Conservation (phyloP, 352 stramenopile species). For the Elongisporangium senticosum region DNA sequence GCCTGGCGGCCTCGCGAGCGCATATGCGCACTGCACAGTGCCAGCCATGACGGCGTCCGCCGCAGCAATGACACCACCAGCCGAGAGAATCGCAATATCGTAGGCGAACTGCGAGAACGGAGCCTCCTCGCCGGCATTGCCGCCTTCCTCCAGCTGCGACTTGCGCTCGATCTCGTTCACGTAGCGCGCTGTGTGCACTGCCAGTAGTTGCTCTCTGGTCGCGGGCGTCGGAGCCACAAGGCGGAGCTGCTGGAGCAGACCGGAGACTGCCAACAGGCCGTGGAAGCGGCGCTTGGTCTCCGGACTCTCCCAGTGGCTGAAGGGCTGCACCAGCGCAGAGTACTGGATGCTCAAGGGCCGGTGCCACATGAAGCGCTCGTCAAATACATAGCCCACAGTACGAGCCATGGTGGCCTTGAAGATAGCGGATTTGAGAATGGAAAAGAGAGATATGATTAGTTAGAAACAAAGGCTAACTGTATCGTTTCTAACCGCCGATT, state of each 20-base stretch:
- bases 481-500: neutral
- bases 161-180: slow-evolving; percentile 42
- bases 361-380: slow-evolving; percentile 82
- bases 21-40: slow-evolving; percentile 42
- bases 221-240: slow-evolving; percentile 25
- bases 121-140: slow-evolving; percentile 65
- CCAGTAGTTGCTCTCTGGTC: slow-evolving; percentile 36
- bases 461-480: neutral
- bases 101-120: slow-evolving; percentile 66
- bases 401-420: slow-evolving; percentile 1
- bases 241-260: slow-evolving; percentile 45
- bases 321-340: slow-evolving; percentile 49
- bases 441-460: neutral
- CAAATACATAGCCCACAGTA: slow-evolving; percentile 69
- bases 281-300: slow-evolving; percentile 84
- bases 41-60: slow-evolving; percentile 50
- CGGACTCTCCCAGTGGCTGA: slow-evolving; percentile 70
- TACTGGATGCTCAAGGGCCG: slow-evolving; percentile 44
- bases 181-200: slow-evolving; percentile 58
- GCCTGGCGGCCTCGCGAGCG: slow-evolving; percentile 61
- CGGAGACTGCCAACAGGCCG: slow-evolving; percentile 64
- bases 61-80: slow-evolving; percentile 52
- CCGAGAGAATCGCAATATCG: slow-evolving; percentile 69
- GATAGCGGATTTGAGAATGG: neutral
- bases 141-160: slow-evolving; percentile 48